Evolutionary conservation across 192 early-diverging fungal species (phyloP), one percentile per base, ranked within the genome.

Genomic region (Rhizophagus clarus): DNA sequence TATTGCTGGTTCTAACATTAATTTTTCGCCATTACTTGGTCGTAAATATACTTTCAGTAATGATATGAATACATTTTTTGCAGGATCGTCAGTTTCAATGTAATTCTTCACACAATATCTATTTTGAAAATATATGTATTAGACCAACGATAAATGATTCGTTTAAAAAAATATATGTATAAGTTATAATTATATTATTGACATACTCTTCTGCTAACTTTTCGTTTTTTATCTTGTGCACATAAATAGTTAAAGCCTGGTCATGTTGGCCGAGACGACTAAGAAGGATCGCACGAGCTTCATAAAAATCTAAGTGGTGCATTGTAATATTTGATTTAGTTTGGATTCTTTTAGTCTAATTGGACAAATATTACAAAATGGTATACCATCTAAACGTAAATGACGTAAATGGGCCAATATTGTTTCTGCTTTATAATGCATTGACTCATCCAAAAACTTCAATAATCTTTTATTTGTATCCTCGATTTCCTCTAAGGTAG

Each of bases 211-310:
- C 88, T 40, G 94, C 94, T 56, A 91, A 81, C 15, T 84, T 79
- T 79, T 91, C 90, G 80, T 93, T 93, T 24, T 86, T 82, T 31
- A 98, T 85, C 72, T 93, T 92, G 82, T 94, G 93, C 17, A 97
- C 92, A 81, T 94, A 92, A 76, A 97, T 90, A 62, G 87, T 83
- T 31, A 98, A 84, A 5, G 96, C 94, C 76, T 98, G 95, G 71
- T 93, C 92, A 74, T 97, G 96, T 64, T 94, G 91, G 12, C 93
- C 93, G 72, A 98, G 91, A 61, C 94, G 86, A 80, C 93, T 91
- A 8, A 98, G 86, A 12, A 97, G 84, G 40, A 94, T 86, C 0
- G 93, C 93, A 10, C 94, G 87, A 82, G 97, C 97, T 80, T 95
- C 94, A 80, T 89, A 94, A 56, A 96, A 87, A 45, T 85, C 93